Conservation (phyloP, 331 rosid species). For the Ulmus americana region DNA sequence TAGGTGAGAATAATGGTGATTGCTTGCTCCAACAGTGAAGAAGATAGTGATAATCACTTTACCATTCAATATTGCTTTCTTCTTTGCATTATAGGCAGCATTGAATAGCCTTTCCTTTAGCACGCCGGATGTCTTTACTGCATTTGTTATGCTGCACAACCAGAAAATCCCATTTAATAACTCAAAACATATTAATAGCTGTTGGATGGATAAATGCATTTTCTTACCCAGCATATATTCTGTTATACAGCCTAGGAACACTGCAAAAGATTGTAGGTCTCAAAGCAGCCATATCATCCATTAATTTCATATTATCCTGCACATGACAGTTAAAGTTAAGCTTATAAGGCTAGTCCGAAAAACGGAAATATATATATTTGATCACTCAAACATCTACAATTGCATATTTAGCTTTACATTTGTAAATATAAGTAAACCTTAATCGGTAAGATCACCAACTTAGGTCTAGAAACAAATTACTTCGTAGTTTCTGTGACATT, state of each 20-base stretch:
- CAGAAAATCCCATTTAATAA: constrained; percentile 25
- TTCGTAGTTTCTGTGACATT: no score
- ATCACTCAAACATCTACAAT: not conserved
- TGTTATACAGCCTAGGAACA: constrained; percentile 92
- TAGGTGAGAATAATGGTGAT: not conserved
- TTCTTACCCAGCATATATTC: constrained; percentile 88
- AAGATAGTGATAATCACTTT: constrained; percentile 13
- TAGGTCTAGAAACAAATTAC: no score
- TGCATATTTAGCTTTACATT: no score
- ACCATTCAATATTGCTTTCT: constrained; percentile 81
- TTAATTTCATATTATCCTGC: constrained; percentile 92
- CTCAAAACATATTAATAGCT: constrained; percentile 20
- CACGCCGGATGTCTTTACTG: constrained; percentile 87
- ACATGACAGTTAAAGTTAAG: constrained; percentile 20
- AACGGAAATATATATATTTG: not conserved
- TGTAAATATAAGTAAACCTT: no score
- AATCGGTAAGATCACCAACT: no score
- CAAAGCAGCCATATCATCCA: constrained; percentile 81
- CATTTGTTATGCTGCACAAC: constrained; percentile 58
- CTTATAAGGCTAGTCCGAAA: constrained; percentile 21
- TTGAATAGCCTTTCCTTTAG: constrained; percentile 80
- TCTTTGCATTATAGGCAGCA: constrained; percentile 90
- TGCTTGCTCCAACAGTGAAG: not conserved
- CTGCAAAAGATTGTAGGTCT: constrained; percentile 92
- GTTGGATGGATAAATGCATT: constrained; percentile 12